Evolutionary conservation across 441 rosid species (phyloP), one percentile per base, ranked within the genome.

Genomic region (Erodium chrysanthum): DNA sequence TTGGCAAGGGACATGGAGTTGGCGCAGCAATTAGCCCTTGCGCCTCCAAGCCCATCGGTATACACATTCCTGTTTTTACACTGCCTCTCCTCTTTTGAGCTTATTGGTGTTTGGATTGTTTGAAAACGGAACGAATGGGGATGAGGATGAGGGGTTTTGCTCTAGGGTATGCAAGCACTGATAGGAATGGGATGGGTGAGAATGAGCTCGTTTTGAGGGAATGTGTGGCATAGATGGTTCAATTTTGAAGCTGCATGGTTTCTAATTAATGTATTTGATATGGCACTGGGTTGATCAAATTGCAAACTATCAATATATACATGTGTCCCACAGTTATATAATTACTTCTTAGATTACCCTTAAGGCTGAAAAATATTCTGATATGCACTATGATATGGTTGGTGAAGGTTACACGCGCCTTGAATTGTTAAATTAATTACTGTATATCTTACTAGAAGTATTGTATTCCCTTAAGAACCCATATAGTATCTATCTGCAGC

Each of bases 21-120:
- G 66, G 80, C 84, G 56, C 81, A 62, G 22, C 81, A 69, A 68
- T 70, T 74, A 22, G 67, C 73, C n/a, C 14, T 81, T 66, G 82
- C 85, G 25, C 76, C 82, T 14, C 64, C 83, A 22, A 67, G 65
- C 42, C 71, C 68, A 23, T 8, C 18, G 71, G 74, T 75, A 20
- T 23, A 14, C 42, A 1, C 27, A 14, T 61, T 4, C n/a, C 42
- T 29, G 14, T n/a, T 29, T 56, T 56, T 22, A 35, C 10, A 35
- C 40, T 35, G 10, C 5, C 9, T 7, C 40, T 35, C 40, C 9
- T 35, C 40, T 35, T 35, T 35, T 35, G 40, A 5, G 40, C 40
- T 35, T 5, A 2, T 35, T 2, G 9, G 10, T 35, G 9, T 35
- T 29, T 29, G 33, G 23, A 54, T 54, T 54, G 60, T 18, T 54